Base-by-base conservation (phyloP, 2,329 filamentous ascomycete genomes). In the Pseudocercospora fuligena region DNA sequence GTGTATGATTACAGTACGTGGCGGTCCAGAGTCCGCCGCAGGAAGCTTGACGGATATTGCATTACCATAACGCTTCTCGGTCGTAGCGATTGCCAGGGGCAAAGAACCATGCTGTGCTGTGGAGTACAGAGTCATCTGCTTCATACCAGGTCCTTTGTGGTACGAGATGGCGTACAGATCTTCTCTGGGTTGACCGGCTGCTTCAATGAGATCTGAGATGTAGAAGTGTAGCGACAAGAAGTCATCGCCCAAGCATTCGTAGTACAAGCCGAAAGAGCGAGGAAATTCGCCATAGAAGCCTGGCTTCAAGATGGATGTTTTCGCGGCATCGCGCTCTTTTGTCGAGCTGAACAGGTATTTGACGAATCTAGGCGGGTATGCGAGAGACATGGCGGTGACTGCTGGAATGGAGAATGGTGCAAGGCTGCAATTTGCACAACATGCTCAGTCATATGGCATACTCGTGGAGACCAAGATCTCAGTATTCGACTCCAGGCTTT, bases 241-340 rank as follows among this genome's bases (percentile, higher is more conserved):
- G 23, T 61, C 58, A n/a, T 61, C 58, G 19, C 40, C 58, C 14
- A 29, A 16, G 33, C 58, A 46, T n/a, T 40, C 46, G 40, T 49
- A 61, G 58, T 61, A 61, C 9, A 61, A 16, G 11, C 58, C 58
- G 25, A 61, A 61, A 12, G 58, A 61, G 11, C 43, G 58, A 31
- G 58, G 58, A 9, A 51, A 61, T 23, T 49, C 12, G 40, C 58
- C 58, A 31, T 49, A 61, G 58, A 49, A 61, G 23, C 23, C 23
- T 1, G 58, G 47, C 29, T 61, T 29, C 23, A 61, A 21, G 1
- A 2, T 31, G 1, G 58, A 47, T 9, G 25, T 60, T 43, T 49
- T 27, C 6, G 58, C 58, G 21, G 36, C 21, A 49, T 61, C 29
- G 58, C 58, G 40, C 21, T 61, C 58, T 21, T 61, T 61, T 2